phyloP scores from a whole-genome alignment of 805 yeast species.

The Brettanomyces sp. region DNA sequence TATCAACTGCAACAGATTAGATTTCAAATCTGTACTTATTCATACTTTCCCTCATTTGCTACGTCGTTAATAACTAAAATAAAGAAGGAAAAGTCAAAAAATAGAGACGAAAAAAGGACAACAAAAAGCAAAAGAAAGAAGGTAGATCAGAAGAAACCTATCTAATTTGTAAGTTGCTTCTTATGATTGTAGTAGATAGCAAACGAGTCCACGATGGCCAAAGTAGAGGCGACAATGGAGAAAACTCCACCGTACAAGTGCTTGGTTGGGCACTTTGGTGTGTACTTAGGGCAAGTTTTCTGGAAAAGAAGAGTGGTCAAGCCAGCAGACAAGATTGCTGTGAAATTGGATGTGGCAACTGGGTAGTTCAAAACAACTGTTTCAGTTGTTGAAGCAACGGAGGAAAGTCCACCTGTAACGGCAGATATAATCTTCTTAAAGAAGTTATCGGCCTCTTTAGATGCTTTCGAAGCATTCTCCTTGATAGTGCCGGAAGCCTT shows the following conservation, averaged over 20 bases:
- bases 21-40: too few relatives aligned
- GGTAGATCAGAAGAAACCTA: not conserved
- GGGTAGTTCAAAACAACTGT: constrained; percentile 14
- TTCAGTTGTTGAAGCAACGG: constrained; percentile 7
- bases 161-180: not conserved
- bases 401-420: constrained; percentile 6
- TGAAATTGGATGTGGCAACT: constrained; percentile 13
- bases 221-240: not conserved
- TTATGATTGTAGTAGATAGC: constrained; percentile 1
- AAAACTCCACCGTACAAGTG: not conserved
- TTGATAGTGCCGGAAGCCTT: constrained; percentile 9
- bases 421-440: constrained; percentile 8
- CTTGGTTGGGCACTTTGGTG: not conserved
- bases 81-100: not conserved
- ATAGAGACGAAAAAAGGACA: not conserved
- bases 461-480: constrained; percentile 7
- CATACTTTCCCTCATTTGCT: too few relatives aligned
- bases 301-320: not conserved
- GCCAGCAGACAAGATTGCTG: constrained; percentile 3
- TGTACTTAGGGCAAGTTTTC: not conserved
- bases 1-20: too few relatives aligned
- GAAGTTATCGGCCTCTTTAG: constrained; percentile 12
- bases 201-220: constrained; percentile 2
- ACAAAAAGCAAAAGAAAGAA: constrained; percentile 1
- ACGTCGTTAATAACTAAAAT: too few relatives aligned